Percentiles rank a stretch among this genome's conserved stretches.
Conservation (phyloP, 208 protist genomes). For the Leptomonas pyrrhocoris region DNA sequence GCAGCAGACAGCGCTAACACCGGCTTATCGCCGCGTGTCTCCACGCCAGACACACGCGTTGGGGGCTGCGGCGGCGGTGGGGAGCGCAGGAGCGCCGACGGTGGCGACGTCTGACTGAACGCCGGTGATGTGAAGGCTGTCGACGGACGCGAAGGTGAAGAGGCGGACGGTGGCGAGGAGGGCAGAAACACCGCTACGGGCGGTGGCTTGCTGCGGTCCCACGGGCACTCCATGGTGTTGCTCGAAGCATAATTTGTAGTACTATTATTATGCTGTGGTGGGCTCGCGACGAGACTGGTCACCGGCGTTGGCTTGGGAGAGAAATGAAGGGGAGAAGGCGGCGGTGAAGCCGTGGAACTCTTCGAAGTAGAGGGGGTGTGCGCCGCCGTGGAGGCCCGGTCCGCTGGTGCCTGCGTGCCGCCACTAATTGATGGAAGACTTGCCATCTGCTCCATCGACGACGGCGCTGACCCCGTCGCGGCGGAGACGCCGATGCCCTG, state of each 20-base stretch:
- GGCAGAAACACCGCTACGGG: slow-evolving; percentile 7
- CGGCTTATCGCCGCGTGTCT: not conserved
- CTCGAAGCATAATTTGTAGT: no score
- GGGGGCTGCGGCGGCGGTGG: not conserved
- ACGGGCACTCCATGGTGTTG: not conserved
- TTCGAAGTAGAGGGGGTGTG: not conserved
- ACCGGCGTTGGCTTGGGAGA: not conserved
- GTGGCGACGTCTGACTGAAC: slow-evolving; percentile 8
- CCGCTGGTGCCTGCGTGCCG: slow-evolving; percentile 4
- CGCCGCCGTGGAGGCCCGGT: not conserved
- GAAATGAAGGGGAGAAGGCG: not conserved
- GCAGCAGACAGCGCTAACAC: not conserved
- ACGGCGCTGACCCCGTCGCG: slow-evolving; percentile 10
- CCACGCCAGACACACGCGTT: not conserved
- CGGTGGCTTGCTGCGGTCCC: slow-evolving; percentile 13
- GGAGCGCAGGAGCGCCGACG: not conserved
- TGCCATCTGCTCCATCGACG: slow-evolving; percentile 5
- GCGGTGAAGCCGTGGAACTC: not conserved
- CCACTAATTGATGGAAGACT: slow-evolving; percentile 8
- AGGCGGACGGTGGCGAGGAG: slow-evolving; percentile 2
- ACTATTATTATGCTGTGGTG: not conserved
- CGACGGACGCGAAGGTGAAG: slow-evolving; percentile 5
- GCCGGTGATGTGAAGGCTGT: slow-evolving; percentile 23
- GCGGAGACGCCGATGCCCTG: slow-evolving; percentile 14
- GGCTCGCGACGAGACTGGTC: not conserved